Evolutionary conservation across 2,329 filamentous ascomycete species (phyloP).

Genomic region (Paraphoma chrysanthemicola): DNA sequence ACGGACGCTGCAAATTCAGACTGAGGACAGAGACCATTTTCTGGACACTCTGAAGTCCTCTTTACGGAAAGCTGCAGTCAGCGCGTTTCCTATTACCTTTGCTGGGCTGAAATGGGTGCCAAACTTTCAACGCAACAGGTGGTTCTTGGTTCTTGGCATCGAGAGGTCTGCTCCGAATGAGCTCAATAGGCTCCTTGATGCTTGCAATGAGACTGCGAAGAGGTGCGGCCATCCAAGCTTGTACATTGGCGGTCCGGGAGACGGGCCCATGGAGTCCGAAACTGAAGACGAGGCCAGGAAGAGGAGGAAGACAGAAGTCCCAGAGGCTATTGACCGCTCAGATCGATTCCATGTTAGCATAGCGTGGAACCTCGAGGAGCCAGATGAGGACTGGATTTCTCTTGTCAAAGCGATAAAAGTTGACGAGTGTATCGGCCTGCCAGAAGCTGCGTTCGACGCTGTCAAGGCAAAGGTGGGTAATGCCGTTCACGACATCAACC

Average conservation of each 20-base stretch:
- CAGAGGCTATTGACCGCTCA: slow-evolving; percentile 50
- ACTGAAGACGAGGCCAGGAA: slow-evolving; percentile 16
- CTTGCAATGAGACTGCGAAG: slow-evolving; percentile 70
- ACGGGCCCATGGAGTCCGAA: slow-evolving; percentile 35
- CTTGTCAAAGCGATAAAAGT: slow-evolving; percentile 33
- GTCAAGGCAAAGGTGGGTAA: slow-evolving; percentile 60
- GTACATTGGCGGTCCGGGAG: slow-evolving; percentile 60
- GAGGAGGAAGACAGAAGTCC: slow-evolving; percentile 16
- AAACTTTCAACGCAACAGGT: slow-evolving; percentile 72
- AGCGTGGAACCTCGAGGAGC: slow-evolving; percentile 69
- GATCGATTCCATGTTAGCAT: slow-evolving; percentile 85
- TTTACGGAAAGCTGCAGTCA: slow-evolving; percentile 51
- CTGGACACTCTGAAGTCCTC: slow-evolving; percentile 61
- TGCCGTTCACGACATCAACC: slow-evolving; percentile 38
- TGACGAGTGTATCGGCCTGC: slow-evolving; percentile 20
- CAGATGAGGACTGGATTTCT: slow-evolving; percentile 30
- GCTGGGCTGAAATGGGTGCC: slow-evolving; percentile 67
- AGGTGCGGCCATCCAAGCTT: slow-evolving; percentile 72
- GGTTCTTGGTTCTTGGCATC: slow-evolving; percentile 82
- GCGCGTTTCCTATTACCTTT: slow-evolving; percentile 60
- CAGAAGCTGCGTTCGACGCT: slow-evolving; percentile 43
- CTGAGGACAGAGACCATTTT: slow-evolving; percentile 75
- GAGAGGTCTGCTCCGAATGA: slow-evolving; percentile 41
- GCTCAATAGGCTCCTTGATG: slow-evolving; percentile 62
- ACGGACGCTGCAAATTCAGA: slow-evolving; percentile 75